A percentile compares a stretch with the other conserved stretches of the same genome.
Conservation (phyloP, 352 stramenopile species). For the Phytophthora kernoviae region DNA sequence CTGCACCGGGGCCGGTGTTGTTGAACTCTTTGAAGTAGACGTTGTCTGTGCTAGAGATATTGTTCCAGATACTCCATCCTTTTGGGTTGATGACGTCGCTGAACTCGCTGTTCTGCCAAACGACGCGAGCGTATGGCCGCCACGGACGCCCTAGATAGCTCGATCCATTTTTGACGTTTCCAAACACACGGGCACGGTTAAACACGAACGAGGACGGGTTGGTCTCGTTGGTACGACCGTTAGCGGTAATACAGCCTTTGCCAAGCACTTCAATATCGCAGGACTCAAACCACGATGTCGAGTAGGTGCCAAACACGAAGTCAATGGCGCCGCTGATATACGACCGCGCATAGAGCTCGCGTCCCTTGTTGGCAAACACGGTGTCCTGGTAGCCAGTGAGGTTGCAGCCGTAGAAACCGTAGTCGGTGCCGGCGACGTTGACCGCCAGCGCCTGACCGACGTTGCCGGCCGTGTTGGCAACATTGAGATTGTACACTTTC, state of each 20-base stretch:
- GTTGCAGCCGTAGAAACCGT: constrained; percentile 26
- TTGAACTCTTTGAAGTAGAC: constrained; percentile 24
- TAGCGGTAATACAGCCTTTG: constrained; percentile 14
- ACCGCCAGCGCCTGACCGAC: constrained; percentile 20
- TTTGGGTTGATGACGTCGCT: constrained; percentile 21
- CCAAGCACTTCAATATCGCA: constrained; percentile 18
- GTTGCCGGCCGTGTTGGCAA: constrained; percentile 19
- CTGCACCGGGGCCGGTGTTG: not conserved
- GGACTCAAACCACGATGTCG: constrained; percentile 18
- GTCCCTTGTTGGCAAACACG: constrained; percentile 21
- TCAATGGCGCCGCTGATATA: constrained; percentile 23
- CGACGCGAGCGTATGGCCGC: constrained; percentile 17
- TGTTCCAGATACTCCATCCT: constrained; percentile 18
- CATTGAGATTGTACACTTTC: constrained; percentile 29
- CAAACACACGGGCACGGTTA: constrained; percentile 19
- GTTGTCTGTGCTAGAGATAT: constrained; percentile 17
- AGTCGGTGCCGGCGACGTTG: constrained; percentile 16
- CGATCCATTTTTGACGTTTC: constrained; percentile 4
- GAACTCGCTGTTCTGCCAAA: constrained; percentile 22
- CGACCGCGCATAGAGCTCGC: constrained; percentile 16
- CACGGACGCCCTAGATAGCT: constrained; percentile 20
- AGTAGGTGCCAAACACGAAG: constrained; percentile 15
- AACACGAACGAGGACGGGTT: constrained; percentile 27
- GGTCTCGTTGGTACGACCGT: constrained; percentile 17
- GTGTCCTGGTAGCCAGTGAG: constrained; percentile 25